Base-by-base conservation (phyloP, 139 green algal genomes). In the Spirogloea muscicola region DNA sequence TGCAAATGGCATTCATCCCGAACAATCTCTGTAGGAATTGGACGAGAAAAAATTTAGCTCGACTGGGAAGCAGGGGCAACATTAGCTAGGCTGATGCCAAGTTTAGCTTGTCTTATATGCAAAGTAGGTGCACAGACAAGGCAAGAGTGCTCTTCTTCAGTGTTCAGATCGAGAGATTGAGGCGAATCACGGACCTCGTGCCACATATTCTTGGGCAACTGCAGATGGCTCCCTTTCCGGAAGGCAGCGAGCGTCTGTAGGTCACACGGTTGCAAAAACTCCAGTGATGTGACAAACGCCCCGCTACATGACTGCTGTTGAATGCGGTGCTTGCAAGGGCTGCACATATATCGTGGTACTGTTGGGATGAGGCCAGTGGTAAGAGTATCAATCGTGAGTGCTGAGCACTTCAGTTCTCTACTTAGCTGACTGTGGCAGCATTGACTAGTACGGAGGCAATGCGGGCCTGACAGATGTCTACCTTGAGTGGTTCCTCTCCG, bases 401-500 rank as follows among this genome's bases (percentile, higher is more conserved):
- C 10, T 64, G 36, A 27, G 36, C 29, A 13, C 29, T 38, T 49
- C 13, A 13, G 10, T 40, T 64, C 10, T 27, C 10, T 13, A 9
- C 10, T 64, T 21, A 64, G 55, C 10, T 10, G 55, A 13, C 29
- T 40, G 29, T 49, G 10, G 13, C 13, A 21, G 39, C 10, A 64
- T 10, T 42, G 36, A 64, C 10, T 49, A 13, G 10, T 13, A 64
- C 16, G 10, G 13, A 49, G 16, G 55, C 43, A 31, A 29, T 4
- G 33, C 3, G 4, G 13, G 18, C 41, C 5, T 43, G 42, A 68
- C 4, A 39, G 7, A 62, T 9, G 37, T 62, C 18, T 62, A 76
- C 67, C 3, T 82, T 42, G 44, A 92, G 61, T 0, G 88, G 86
- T 77, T 94, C 86, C 18, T 85, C 49, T 1, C 87, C 87, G 1